Percentiles rank a stretch among this genome's conserved stretches.
Conservation (phyloP, 2,329 filamentous ascomycete species). For the Calonectria pauciramosa region DNA sequence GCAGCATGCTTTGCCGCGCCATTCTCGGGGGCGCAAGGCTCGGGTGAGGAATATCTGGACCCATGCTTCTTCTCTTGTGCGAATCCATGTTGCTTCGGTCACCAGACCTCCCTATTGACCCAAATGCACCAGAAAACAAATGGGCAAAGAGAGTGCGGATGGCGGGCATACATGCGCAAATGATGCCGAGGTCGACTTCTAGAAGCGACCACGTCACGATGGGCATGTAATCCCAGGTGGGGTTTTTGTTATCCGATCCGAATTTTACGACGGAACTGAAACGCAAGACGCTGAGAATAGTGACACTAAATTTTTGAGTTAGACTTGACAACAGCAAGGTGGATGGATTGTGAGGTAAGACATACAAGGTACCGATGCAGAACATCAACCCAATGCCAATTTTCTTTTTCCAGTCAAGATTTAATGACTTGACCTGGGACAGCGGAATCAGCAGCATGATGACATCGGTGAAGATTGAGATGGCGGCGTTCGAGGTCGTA, state of each 20-base stretch:
- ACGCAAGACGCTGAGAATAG: conserved; percentile 3
- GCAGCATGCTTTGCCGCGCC: neutral
- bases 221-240: conserved; percentile 51
- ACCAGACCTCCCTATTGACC: conserved; percentile 16
- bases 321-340: neutral
- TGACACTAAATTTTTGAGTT: conserved; percentile 35
- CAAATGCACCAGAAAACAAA: conserved; percentile 53
- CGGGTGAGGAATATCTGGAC: neutral
- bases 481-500: conserved; percentile 64
- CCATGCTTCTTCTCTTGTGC: neutral
- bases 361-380: conserved; percentile 61
- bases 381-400: conserved; percentile 54
- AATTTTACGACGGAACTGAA: neutral
- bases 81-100: conserved; percentile 1
- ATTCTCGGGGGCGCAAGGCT: neutral
- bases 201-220: conserved; percentile 53
- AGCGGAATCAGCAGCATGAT: conserved; percentile 68
- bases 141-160: conserved; percentile 51
- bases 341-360: neutral
- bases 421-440: conserved; percentile 57
- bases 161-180: conserved; percentile 56
- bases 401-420: conserved; percentile 65
- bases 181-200: conserved; percentile 55
- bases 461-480: conserved; percentile 67
- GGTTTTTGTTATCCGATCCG: conserved; percentile 36